These are phyloP conservation scores for Fusarium agapanthi DNA, from an alignment of 2,329 filamentous ascomycete species.

Conservation along the genomic window DNA sequence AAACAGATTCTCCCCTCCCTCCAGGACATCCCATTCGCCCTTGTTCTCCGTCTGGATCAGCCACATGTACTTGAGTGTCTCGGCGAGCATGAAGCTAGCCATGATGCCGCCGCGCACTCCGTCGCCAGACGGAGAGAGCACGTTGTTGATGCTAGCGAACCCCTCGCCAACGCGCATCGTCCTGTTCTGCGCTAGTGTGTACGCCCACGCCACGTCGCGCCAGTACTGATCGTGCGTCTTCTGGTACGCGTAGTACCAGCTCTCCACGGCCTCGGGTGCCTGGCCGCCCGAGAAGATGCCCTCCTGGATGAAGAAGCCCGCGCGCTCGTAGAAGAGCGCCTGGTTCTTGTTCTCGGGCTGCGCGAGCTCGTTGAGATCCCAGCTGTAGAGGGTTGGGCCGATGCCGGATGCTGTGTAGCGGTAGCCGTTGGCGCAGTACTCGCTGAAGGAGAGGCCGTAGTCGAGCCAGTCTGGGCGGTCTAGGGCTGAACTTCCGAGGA, in stretches of 20 bases:
- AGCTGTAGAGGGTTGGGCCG: slow-evolving; percentile 3
- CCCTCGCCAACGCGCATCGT: background rate
- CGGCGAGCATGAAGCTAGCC: slow-evolving; percentile 81
- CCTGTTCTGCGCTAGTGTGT: background rate
- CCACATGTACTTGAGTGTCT: slow-evolving; percentile 77
- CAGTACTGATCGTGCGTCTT: slow-evolving; percentile 72
- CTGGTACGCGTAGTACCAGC: slow-evolving; percentile 80
- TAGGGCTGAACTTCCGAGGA: slow-evolving; percentile 64
- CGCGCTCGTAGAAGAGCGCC: background rate
- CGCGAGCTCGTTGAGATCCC: background rate
- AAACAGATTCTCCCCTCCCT: slow-evolving; percentile 51
- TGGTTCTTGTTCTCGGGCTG: background rate
- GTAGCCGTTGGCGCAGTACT: slow-evolving; percentile 2
- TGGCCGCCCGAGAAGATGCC: background rate
- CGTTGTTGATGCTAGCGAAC: slow-evolving; percentile 46
- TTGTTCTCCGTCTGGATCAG: slow-evolving; percentile 64
- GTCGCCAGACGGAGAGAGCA: slow-evolving; percentile 73
- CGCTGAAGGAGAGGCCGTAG: slow-evolving; percentile 6
- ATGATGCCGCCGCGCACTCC: slow-evolving; percentile 66
- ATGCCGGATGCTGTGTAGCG: background rate
- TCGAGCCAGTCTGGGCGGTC: slow-evolving; percentile 51
- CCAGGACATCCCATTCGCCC: slow-evolving; percentile 13
- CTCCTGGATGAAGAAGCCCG: background rate
- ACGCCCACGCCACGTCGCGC: slow-evolving; percentile 72
- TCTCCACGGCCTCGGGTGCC: slow-evolving; percentile 74